phyloP scores from a whole-genome alignment of 352 stramenopile species.

The Elongisporangium anandrum region DNA sequence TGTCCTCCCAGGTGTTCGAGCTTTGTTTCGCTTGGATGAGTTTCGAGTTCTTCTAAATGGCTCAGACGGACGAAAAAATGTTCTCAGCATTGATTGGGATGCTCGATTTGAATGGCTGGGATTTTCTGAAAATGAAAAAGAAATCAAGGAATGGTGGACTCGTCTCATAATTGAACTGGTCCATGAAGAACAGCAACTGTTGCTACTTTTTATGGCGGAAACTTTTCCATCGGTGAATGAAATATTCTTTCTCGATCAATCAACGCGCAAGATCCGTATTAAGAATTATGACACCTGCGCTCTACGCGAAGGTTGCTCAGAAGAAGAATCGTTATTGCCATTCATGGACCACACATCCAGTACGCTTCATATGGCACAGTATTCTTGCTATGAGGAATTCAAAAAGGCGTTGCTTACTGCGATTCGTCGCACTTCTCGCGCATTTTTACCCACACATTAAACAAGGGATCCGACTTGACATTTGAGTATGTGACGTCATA shows the following conservation, averaged over 20 bases:
- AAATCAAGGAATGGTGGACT: slow-evolving; percentile 25
- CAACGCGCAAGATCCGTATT: slow-evolving; percentile 2
- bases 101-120: slow-evolving; percentile 3
- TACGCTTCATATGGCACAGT: slow-evolving; percentile 45
- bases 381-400: slow-evolving; percentile 51
- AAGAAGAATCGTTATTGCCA: slow-evolving; percentile 28
- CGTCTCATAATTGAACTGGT: slow-evolving; percentile 50
- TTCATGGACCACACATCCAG: slow-evolving; percentile 27
- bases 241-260: slow-evolving; percentile 24
- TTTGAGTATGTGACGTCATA: slow-evolving; percentile 6
- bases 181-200: slow-evolving; percentile 49
- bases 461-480: no score
- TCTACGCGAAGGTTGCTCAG: slow-evolving; percentile 7
- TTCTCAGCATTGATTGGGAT: slow-evolving; percentile 35
- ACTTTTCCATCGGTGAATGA: slow-evolving; percentile 41
- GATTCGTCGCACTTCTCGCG: slow-evolving; percentile 32
- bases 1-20: slow-evolving; percentile 45
- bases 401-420: slow-evolving; percentile 32
- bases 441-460: slow-evolving; percentile 20
- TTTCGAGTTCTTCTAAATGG: slow-evolving; percentile 55
- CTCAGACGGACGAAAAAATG: slow-evolving; percentile 20
- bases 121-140: slow-evolving; percentile 11
- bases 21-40: slow-evolving; percentile 43
- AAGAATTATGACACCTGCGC: slow-evolving; percentile 5
- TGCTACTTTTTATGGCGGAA: slow-evolving; percentile 49